Conservation (phyloP, 208 protist genomes). For the Tritrichomonas foetus region DNA sequence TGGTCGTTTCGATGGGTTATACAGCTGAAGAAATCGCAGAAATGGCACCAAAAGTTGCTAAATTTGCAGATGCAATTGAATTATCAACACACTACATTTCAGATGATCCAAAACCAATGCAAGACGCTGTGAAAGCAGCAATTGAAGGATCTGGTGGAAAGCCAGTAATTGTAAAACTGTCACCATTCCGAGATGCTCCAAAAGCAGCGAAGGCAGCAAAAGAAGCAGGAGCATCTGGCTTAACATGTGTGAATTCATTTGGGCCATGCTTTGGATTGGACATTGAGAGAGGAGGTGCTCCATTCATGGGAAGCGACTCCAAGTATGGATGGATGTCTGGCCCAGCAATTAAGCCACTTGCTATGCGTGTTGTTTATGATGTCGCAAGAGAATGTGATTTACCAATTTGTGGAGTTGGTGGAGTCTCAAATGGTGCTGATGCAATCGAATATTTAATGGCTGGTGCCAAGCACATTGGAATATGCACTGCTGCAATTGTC, state of each 20-base stretch:
- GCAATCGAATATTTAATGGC: neutral
- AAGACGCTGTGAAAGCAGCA: neutral
- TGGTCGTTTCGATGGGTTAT: constrained; percentile 2
- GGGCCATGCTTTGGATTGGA: neutral
- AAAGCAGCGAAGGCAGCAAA: neutral
- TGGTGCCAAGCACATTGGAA: neutral
- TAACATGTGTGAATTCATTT: neutral
- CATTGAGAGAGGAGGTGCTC: neutral
- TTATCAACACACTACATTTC: constrained; percentile 19
- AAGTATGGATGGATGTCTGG: constrained; percentile 28
- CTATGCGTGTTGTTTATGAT: constrained; percentile 33
- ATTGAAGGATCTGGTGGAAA: constrained; percentile 2
- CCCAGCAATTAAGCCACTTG: constrained; percentile 13
- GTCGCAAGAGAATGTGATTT: neutral
- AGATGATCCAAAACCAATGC: constrained; percentile 39
- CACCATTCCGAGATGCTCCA: constrained; percentile 31
- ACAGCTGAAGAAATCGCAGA: constrained; percentile 24
- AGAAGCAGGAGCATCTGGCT: neutral
- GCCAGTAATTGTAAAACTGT: neutral
- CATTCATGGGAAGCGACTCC: neutral
- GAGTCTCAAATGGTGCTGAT: neutral
- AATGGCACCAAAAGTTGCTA: constrained; percentile 28
- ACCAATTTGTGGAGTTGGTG: constrained; percentile 1
- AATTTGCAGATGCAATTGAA: constrained; percentile 31
- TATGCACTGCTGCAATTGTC: neutral